These are phyloP conservation scores for Pterulicium gracile DNA, from an alignment of 1,284 basidiomycete species.

Conservation along the genomic window DNA sequence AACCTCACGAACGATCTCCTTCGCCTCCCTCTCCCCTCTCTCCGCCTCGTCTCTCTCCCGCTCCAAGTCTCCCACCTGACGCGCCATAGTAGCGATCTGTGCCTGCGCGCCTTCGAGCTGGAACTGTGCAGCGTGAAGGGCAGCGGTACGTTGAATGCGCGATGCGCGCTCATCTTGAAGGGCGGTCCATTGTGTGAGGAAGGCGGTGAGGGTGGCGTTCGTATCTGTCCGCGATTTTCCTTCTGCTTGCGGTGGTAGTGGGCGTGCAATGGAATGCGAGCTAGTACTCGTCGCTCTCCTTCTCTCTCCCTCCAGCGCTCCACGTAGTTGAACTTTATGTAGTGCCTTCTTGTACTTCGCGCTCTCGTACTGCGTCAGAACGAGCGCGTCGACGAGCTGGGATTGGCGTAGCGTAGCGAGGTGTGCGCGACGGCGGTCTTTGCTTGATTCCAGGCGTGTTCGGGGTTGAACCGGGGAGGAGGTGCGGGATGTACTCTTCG, in stretches of 20 bases:
- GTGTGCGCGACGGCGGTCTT: too few relatives aligned
- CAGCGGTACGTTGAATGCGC: not conserved
- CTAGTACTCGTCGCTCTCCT: not conserved
- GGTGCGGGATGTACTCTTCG: too few relatives aligned
- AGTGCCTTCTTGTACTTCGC: not conserved
- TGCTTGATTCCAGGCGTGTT: too few relatives aligned
- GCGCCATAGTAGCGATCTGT: not conserved
- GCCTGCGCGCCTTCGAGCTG: not conserved
- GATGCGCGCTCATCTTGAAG: not conserved
- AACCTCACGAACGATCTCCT: not conserved
- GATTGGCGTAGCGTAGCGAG: too few relatives aligned
- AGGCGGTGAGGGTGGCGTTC: not conserved
- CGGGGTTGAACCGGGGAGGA: too few relatives aligned
- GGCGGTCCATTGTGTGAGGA: not conserved
- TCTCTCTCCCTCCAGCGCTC: not conserved
- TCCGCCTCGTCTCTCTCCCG: not conserved
- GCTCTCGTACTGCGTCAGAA: not conserved
- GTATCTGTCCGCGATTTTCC: not conserved
- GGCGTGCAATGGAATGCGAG: not conserved
- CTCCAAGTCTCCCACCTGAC: not conserved
- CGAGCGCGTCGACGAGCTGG: not conserved
- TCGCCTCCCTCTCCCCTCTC: not conserved
- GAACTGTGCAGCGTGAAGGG: not conserved
- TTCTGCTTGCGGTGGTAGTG: not conserved
- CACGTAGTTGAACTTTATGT: not conserved